Base-by-base conservation (phyloP, 148 eudicot species). In the Vaccinium myrtillus region DNA sequence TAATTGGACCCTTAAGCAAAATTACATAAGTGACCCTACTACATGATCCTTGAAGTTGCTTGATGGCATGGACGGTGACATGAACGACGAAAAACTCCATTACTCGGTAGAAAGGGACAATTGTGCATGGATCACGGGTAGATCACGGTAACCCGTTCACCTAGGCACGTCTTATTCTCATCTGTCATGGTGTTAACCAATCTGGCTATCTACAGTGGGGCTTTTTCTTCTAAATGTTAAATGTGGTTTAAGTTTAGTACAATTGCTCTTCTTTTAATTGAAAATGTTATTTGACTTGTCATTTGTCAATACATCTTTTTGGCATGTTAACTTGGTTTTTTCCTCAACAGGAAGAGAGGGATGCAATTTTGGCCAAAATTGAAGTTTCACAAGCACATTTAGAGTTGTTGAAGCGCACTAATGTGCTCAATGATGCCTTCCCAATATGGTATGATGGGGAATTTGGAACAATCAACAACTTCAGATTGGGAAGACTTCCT, bases 341-440 rank as follows among this genome's bases (percentile, higher is more conserved):
- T 53, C 14, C 14, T 71, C 46, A 67, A 83, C 89, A 97, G 99
- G 98, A 97, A 84, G 98, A 97, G 89, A 91, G 96, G 84, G 98
- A 97, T 91, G 98, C 98, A 84, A 90, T 95, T 85, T 86, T 94
- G 87, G 94, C 99, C 79, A 95, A 97, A 90, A 94, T 93, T 86
- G 99, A 97, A 90, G 99, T 97, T 87, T 95, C 99, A 84, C 98
- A 95, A 89, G 98, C 98, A 83, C 99, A 97, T 90, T 88, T 97
- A 54, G 98, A 97, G 87, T 87, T 91, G 88, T 84, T 97, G 87
- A 97, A 95, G 93, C 91, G 87, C 46, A 95, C 98, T 46, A 97
- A 95, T 88, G 99, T 97, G 79, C 92, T 97, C 78, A 95, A 94
- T 90, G 96, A 97, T 89, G 99, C 99, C 82, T 97, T 97, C 78